These are phyloP conservation scores for Madurella fahalii DNA, from an alignment of 2,329 filamentous ascomycete species.

Conservation along the genomic window DNA sequence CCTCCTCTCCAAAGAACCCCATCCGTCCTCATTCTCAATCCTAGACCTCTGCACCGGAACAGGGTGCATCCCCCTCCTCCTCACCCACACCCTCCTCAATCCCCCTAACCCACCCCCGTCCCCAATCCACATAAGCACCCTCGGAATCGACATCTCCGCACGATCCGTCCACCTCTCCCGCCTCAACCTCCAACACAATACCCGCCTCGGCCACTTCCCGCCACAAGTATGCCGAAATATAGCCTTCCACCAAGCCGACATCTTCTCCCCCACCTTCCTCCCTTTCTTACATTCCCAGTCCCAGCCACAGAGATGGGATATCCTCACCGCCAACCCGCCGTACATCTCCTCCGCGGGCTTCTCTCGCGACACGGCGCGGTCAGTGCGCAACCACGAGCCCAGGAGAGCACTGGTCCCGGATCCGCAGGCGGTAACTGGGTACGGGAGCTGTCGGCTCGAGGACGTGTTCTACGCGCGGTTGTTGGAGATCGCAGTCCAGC, in stretches of 20 bases:
- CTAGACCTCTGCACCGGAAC: constrained; percentile 88
- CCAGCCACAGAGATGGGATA: constrained; percentile 39
- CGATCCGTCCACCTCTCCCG: constrained; percentile 61
- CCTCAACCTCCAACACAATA: constrained; percentile 58
- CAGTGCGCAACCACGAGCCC: constrained; percentile 80
- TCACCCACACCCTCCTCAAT: constrained; percentile 59
- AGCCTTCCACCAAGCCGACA: constrained; percentile 14
- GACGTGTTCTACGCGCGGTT: constrained; percentile 66
- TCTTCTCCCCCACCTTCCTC: constrained; percentile 22
- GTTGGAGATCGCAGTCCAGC: constrained; percentile 47
- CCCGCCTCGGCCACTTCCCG: constrained; percentile 21
- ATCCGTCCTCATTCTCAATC: constrained; percentile 47
- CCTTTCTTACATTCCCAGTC: neutral
- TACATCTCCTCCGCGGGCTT: constrained; percentile 73
- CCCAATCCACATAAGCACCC: constrained; percentile 42
- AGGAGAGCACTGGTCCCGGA: constrained; percentile 67
- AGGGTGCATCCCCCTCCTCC: constrained; percentile 75
- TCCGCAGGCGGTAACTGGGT: constrained; percentile 1
- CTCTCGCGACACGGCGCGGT: constrained; percentile 59
- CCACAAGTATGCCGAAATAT: constrained; percentile 7
- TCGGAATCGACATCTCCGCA: constrained; percentile 70
- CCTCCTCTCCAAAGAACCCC: constrained; percentile 32
- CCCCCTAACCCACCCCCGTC: constrained; percentile 34
- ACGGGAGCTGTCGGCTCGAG: constrained; percentile 29
- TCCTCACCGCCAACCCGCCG: constrained; percentile 85